Evolutionary conservation across 2,329 filamentous ascomycete species (phyloP), one percentile per base, ranked within the genome.

Genomic region (Beauveria medogensis): DNA sequence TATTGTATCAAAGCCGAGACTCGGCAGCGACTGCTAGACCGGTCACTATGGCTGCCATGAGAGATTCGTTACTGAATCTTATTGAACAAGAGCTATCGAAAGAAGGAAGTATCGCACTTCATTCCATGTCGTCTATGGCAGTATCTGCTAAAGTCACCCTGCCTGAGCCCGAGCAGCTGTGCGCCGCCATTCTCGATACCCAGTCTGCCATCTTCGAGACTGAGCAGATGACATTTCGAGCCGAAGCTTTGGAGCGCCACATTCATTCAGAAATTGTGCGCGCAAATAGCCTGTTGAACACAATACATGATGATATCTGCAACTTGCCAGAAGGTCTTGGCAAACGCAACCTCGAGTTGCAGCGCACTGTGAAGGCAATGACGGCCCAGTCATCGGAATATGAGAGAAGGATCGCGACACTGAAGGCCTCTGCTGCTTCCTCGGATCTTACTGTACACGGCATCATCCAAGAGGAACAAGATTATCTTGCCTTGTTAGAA

Each of bases 331-430:
- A 82, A 0, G 78, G 85, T 63, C 75, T 92, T 3, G 82, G 84
- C 12, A 84, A 85, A 65, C 82, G 87, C 65, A 93, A 91, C n/a
- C 79, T 87, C 4, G 88, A 94, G 55, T 83, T 89, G 73, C 85
- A 87, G 65, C 85, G 89, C 59, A 85, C 81, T 60, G 83, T 88
- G 54, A 91, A 91, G 70, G 74, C 82, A n/a, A 77, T 90, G 43
- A 75, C 80, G 16, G 75, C 84, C 2, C 88, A 88, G 66, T 77
- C 92, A 1, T 83, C 83, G 18, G 90, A 94, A 68, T 66, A 72
- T 10, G 48, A 53, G 48, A 34, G 34, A 68, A 77, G 53, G 82
- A 86, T 60, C 80, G 80, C 47, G 74, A 83, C 65, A 69, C 77
- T 61, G 70, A 77, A 2, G 68, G 80, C 3, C 71, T 73, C 55